Base-by-base conservation (phyloP, 192 early-diverging fungal genomes). In the Coemansia sp. region DNA sequence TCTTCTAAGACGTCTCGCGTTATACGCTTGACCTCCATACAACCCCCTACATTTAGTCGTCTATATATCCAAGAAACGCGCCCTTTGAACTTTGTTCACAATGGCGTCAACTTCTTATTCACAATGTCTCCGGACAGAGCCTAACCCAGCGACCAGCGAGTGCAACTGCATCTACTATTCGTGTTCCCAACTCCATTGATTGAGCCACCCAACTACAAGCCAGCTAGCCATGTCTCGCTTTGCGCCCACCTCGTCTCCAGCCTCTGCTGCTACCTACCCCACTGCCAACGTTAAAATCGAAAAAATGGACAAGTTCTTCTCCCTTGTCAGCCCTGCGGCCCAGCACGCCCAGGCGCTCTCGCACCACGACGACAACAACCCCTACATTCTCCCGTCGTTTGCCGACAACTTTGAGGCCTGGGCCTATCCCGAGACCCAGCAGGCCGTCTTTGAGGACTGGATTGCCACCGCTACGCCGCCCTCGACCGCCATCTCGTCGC, bases 131-230 rank as follows among this genome's bases (percentile, higher is more conserved):
- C 70, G 76, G 76, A 79, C 76, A 72, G 48, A 18, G 29, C 42
- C 53, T 44, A 56, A 79, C 36, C 71, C 63, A 14, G 17, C 61
- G 37, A 69, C 76, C 41, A 38, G 46, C 34, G 76, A 79, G 70
- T 73, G 70, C 60, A 44, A 72, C 62, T 70, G 72, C 68, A 53
- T 80, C 38, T 80, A 80, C 77, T 80, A 80, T 60, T 74, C 77
- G 44, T 67, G 67, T 44, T 64, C 60, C 60, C 61, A 53, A 17
- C 39, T 67, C 32, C 72, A 67, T 36, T 80, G 64, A 67, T 36
- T 80, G 64, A 79, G 41, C 35, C 48, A 39, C 34, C 40, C 38
- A 53, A 58, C 14, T 4, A 8, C 39, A 63, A 32, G 32, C 19
- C 33, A 36, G 11, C 56, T 52, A 60, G 58, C 48, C 57, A 79